Evolutionary conservation across 768 basidiomycete genomes (phyloP), one percentile per base, ranked within the genome.

Genomic region (Daedaleopsis sinensis): DNA sequence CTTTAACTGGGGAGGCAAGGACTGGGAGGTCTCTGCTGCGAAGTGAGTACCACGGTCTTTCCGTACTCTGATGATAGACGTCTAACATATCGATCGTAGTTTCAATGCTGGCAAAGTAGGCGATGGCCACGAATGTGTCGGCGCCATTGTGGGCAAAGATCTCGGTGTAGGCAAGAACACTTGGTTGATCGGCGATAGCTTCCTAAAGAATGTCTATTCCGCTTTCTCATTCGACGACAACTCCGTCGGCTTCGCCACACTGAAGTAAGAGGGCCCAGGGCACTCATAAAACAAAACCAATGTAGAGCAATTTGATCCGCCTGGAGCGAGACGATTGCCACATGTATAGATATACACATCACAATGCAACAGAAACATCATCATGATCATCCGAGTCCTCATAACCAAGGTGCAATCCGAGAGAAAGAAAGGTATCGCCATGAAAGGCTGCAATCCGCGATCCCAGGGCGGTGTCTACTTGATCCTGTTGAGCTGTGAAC

Each of bases 401-500:
- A 24, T 23, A 23, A 44, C 43, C 59, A 53, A 13, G n/a, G 32
- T 16, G 44, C 32, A 24, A 57, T 57, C 50, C 55, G 38, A 27
- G n/a, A 35, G 21, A 27, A 42, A 55, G 39, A n/a, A 27, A 62
- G 27, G 27, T 32, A 32, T 32, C 27, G 7, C 7, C 27, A 32
- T 32, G 7, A 32, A 7, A 32, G 27, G 27, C 27, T 37, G 53
- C 42, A 3, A 18, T 42, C 35, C 23, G 15, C 15, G 13, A 7
- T 52, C 18, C 2, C 16, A 38, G 32, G n/a, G 32, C 21, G 32
- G n/a, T 18, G 18, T 48, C 38, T 74, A 76, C 65, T 73, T 74
- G 70, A 76, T 76, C 56, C 67, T 71, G 64, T 76, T 75, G 67
- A 76, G 75, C 75, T 76, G 58, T 58, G 27, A 32, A 32, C 27